Base-by-base conservation (phyloP, 2,329 filamentous ascomycete genomes). In the Ceratocystis alfenasii region DNA sequence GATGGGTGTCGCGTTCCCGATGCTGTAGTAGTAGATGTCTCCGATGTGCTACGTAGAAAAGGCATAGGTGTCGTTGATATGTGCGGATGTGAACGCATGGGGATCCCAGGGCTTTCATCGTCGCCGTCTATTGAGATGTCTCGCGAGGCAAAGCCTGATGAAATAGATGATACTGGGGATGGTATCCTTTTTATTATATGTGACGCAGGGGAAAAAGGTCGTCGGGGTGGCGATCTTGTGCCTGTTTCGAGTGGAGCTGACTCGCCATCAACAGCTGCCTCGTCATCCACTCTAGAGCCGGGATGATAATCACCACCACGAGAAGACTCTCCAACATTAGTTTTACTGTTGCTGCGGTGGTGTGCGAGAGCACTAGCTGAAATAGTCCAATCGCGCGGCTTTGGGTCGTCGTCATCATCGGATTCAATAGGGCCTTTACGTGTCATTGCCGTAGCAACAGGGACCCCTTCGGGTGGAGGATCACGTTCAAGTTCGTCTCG, bases 381-480 rank as follows among this genome's bases (percentile, higher is more conserved):
- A 20, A 50, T 65, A 20, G 41, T 75, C 74, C 66, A 67, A 44
- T 64, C 66, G 15, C 64, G 46, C 25, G 55, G 55, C 46, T 64
- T 67, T 20, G 66, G 63, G 33, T 78, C 76, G 15, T 81, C 81
- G 65, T 85, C 83, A 65, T 85, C 83, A 68, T 87, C 84, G 3
- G 84, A 85, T 64, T 86, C 84, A 63, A 86, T 86, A 0, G 84
- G 84, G 0, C 82, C 81, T 69, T 80, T 84, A 25, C 81, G 77
- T 69, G 84, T 70, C 10, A 82, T 81, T 4, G 81, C 81, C 79
- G 83, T 84, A 25, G 84, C 84, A 8, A 87, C 83, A 3, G 85
- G 85, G 46, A 86, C 83, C 1, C 84, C 85, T 70, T 87, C 83
- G 0, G 83, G 83, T 1, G 83, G 89, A 0, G 85, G 82, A 63